Evolutionary conservation across 768 basidiomycete genomes (phyloP).

Genomic region (Crucibulum laeve): DNA sequence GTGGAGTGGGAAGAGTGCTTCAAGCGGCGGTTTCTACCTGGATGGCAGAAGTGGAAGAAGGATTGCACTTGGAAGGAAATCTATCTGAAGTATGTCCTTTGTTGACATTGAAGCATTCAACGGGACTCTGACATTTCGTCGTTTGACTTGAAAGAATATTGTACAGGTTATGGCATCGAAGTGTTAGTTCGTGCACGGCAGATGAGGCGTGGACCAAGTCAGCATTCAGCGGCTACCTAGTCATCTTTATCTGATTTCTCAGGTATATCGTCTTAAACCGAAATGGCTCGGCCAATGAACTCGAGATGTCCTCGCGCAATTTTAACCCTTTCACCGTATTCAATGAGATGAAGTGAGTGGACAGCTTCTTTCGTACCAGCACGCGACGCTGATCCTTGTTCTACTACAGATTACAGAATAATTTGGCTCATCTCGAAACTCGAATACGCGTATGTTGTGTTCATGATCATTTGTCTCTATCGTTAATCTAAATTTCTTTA

Average conservation of each 20-base stretch:
- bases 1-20: slow-evolving; percentile 77
- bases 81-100: slow-evolving; percentile 54
- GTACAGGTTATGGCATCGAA: slow-evolving; percentile 66
- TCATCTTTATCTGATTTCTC: slow-evolving; percentile 9
- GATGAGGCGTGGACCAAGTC: slow-evolving; percentile 86
- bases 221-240: slow-evolving; percentile 10
- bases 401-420: slow-evolving; percentile 55
- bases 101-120: slow-evolving; percentile 2
- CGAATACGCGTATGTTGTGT: slow-evolving; percentile 50
- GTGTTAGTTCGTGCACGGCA: slow-evolving; percentile 61
- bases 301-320: slow-evolving; percentile 60
- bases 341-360: slow-evolving; percentile 68
- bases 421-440: slow-evolving; percentile 64
- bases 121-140: slow-evolving; percentile 7
- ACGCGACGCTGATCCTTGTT: not conserved
- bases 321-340: slow-evolving; percentile 68
- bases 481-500: slow-evolving; percentile 3
- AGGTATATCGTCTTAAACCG: slow-evolving; percentile 77
- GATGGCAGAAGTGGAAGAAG: slow-evolving; percentile 71
- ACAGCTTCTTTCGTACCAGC: slow-evolving; percentile 2
- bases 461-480: not conserved
- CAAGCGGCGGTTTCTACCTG: slow-evolving; percentile 64
- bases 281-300: slow-evolving; percentile 69
- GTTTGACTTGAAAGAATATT: slow-evolving; percentile 39
- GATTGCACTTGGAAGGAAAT: slow-evolving; percentile 60